Evolutionary conservation across 2,329 filamentous ascomycete genomes (phyloP).

Genomic region (Microdochium bolleyi): DNA sequence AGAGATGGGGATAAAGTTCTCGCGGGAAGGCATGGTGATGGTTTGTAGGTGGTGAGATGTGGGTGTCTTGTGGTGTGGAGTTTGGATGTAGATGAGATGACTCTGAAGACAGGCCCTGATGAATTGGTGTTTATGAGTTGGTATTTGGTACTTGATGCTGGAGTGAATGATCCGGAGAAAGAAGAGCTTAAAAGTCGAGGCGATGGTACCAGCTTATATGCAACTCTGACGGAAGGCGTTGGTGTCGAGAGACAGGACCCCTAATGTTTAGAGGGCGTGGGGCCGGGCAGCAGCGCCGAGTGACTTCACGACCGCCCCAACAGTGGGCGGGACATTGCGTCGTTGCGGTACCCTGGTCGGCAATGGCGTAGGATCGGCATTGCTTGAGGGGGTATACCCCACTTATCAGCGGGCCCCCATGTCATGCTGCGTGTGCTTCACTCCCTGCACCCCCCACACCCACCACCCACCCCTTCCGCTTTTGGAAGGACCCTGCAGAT

Average conservation of each 20-base stretch:
- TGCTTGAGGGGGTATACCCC: background rate
- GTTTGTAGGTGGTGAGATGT: background rate
- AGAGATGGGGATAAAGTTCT: slow-evolving; percentile 14
- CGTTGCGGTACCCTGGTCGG: background rate
- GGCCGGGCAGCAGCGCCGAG: background rate
- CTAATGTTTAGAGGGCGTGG: background rate
- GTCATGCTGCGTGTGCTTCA: background rate
- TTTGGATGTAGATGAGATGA: too few species aligned
- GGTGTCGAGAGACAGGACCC: background rate
- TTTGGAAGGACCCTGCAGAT: slow-evolving; percentile 24
- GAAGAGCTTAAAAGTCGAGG: slow-evolving; percentile 2
- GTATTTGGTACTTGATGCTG: background rate
- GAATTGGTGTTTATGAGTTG: background rate
- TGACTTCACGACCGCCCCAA: background rate
- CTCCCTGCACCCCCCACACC: background rate
- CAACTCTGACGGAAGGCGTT: background rate
- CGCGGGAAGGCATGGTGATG: slow-evolving; percentile 16
- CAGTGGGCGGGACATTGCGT: background rate
- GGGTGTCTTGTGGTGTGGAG: background rate
- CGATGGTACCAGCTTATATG: slow-evolving; percentile 1
- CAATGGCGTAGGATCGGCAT: background rate
- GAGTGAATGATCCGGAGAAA: background rate
- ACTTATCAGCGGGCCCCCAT: background rate
- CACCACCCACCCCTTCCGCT: slow-evolving; percentile 3
- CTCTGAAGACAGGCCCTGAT: too few species aligned